A percentile compares a stretch with the other conserved stretches of the same genome.
Evolutionary conservation across 1,139 yeast species (phyloP).

Genomic region (Kurtzmaniella quercitrusa): DNA sequence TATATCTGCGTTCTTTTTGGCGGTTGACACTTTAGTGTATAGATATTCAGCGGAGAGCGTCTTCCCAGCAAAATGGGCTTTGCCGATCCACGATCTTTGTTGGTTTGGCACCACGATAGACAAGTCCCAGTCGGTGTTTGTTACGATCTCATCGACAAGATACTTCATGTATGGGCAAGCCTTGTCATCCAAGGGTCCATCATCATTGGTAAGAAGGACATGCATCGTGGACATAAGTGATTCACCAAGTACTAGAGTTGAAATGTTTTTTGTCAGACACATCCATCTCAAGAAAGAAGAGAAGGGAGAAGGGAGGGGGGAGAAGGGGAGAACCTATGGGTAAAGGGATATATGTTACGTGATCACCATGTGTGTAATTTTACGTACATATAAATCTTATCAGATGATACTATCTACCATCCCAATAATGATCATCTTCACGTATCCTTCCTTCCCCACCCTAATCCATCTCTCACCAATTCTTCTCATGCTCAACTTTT

Average conservation of each 20-base stretch:
- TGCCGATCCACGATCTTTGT: conserved; percentile 92
- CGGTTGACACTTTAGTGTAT: conserved; percentile 45
- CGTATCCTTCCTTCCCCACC: too few relatives aligned
- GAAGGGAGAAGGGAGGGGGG: too few relatives aligned
- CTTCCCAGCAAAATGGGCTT: conserved; percentile 91
- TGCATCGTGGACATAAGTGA: conserved; percentile 25
- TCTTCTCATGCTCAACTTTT: neutral
- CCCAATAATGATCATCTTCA: too few relatives aligned
- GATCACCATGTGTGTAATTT: too few relatives aligned
- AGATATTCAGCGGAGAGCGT: conserved; percentile 65
- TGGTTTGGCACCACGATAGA: conserved; percentile 80
- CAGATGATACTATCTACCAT: too few relatives aligned
- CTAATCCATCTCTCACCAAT: neutral
- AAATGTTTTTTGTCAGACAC: neutral
- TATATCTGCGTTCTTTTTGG: conserved; percentile 17
- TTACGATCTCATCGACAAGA: conserved; percentile 64
- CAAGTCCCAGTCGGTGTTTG: conserved; percentile 75
- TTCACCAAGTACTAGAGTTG: neutral
- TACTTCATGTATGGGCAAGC: conserved; percentile 86
- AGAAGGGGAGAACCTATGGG: too few relatives aligned
- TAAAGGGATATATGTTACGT: too few relatives aligned
- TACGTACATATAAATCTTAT: too few relatives aligned
- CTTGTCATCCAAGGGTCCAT: conserved; percentile 82
- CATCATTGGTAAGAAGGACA: conserved; percentile 76
- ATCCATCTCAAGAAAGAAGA: too few relatives aligned